phyloP scores from a whole-genome alignment of 1,284 basidiomycete genomes.

The Fomitopsis palustris region DNA sequence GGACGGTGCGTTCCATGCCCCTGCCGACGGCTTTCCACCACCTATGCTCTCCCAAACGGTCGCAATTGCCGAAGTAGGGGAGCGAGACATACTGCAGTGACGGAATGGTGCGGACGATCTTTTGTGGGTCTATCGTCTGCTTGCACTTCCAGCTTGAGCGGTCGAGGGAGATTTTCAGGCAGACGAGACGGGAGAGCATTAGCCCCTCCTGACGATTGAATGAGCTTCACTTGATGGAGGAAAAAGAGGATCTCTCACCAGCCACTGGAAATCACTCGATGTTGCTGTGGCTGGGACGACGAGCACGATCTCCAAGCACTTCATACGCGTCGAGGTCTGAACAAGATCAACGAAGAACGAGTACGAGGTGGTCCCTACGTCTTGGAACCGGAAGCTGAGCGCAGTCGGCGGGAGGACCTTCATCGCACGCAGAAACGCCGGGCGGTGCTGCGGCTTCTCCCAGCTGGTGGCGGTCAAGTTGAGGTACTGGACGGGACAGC shows the following conservation, averaged over 20 bases:
- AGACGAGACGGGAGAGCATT: not conserved
- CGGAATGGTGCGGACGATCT: not conserved
- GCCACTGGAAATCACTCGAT: not conserved
- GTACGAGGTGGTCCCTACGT: not conserved
- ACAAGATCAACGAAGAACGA: not conserved
- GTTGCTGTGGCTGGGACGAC: not conserved
- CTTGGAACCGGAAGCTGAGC: not conserved
- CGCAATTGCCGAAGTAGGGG: not conserved
- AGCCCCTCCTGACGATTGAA: not conserved
- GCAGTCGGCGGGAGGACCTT: not conserved
- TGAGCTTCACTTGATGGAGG: not conserved
- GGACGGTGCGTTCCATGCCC: not conserved
- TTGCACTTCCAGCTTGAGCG: not conserved
- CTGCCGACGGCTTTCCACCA: not conserved
- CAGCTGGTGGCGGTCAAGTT: not conserved
- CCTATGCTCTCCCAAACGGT: not conserved
- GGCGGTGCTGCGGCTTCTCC: constrained; percentile 1
- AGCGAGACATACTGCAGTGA: not conserved
- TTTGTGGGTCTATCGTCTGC: not conserved
- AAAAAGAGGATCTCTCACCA: not conserved
- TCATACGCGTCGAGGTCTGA: not conserved
- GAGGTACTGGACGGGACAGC: not conserved
- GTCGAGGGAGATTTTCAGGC: not conserved
- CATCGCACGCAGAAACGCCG: not conserved
- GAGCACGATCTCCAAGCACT: not conserved